Conservation (phyloP, 495 filamentous ascomycete genomes). For the Penicillium antarcticum region DNA sequence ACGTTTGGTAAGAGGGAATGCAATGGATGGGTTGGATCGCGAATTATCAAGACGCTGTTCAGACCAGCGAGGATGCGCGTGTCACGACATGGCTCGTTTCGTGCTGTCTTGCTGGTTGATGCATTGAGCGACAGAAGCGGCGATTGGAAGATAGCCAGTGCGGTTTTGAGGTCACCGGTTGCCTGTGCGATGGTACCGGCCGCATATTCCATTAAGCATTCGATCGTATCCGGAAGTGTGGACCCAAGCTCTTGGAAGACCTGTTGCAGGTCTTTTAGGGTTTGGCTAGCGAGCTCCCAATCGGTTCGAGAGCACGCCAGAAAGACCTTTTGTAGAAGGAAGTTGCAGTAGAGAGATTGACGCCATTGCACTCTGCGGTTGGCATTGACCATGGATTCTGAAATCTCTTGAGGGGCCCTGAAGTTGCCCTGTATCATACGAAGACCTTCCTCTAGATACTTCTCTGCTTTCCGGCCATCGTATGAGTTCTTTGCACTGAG, state of each 20-base stretch:
- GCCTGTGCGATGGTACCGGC: constrained; percentile 75
- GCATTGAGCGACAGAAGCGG: constrained; percentile 51
- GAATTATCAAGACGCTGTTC: constrained; percentile 80
- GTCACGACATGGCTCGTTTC: constrained; percentile 61
- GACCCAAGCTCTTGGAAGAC: constrained; percentile 32
- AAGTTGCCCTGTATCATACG: constrained; percentile 54
- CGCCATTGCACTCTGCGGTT: constrained; percentile 51
- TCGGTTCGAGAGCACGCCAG: constrained; percentile 58
- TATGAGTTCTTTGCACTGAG: constrained; percentile 58
- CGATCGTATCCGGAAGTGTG: constrained; percentile 38
- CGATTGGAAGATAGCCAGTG: constrained; percentile 64
- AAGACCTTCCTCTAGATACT: constrained; percentile 64
- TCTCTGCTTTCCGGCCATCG: constrained; percentile 64
- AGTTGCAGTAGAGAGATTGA: constrained; percentile 49
- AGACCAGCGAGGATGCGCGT: constrained; percentile 74
- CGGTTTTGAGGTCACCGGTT: constrained; percentile 63
- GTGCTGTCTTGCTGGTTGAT: constrained; percentile 34
- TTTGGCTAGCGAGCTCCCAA: constrained; percentile 52
- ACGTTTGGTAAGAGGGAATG: constrained; percentile 46
- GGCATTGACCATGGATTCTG: constrained; percentile 45
- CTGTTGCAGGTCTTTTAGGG: constrained; percentile 39
- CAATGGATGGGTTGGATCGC: constrained; percentile 53
- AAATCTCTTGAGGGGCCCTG: constrained; percentile 36
- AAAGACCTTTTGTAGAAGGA: constrained; percentile 59
- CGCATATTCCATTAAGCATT: constrained; percentile 61